phyloP scores from a whole-genome alignment of 805 yeast species.

The Teunomyces panamensis region DNA sequence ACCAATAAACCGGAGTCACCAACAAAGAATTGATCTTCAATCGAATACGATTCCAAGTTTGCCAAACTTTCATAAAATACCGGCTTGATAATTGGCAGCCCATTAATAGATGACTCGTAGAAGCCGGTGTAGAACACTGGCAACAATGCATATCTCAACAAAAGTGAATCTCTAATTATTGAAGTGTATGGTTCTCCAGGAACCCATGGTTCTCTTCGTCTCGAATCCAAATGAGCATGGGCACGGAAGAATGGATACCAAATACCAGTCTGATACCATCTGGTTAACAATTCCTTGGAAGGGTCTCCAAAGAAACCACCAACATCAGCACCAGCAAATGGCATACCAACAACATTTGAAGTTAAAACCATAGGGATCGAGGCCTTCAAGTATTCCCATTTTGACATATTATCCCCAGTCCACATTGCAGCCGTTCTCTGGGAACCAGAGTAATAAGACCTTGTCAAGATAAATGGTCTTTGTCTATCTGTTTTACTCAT shows the following conservation, averaged over 20 bases:
- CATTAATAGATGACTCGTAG: slow-evolving; percentile 55
- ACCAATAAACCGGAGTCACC: slow-evolving; percentile 71
- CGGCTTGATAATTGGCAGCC: slow-evolving; percentile 72
- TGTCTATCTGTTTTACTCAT: slow-evolving; percentile 40
- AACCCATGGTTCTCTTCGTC: slow-evolving; percentile 91
- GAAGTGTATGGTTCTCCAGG: slow-evolving; percentile 71
- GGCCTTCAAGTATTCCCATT: slow-evolving; percentile 79
- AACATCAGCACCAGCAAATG: slow-evolving; percentile 94
- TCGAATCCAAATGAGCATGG: slow-evolving; percentile 93
- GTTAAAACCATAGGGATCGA: slow-evolving; percentile 89
- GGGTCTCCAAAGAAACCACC: slow-evolving; percentile 97
- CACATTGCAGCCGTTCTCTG: slow-evolving; percentile 91
- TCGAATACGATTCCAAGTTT: slow-evolving; percentile 44
- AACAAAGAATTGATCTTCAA: slow-evolving; percentile 82
- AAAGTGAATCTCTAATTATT: slow-evolving; percentile 65
- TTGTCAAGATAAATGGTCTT: slow-evolving; percentile 84
- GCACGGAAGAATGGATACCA: slow-evolving; percentile 97
- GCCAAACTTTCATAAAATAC: slow-evolving; percentile 56
- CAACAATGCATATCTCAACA: slow-evolving; percentile 68
- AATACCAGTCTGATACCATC: slow-evolving; percentile 96
- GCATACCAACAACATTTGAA: slow-evolving; percentile 78
- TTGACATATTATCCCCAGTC: slow-evolving; percentile 96
- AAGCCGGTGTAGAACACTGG: slow-evolving; percentile 83
- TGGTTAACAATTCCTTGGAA: slow-evolving; percentile 65
- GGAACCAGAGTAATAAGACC: slow-evolving; percentile 88